Base-by-base conservation (phyloP, 257 asterid species). In the Lithospermum erythrorhizon region DNA sequence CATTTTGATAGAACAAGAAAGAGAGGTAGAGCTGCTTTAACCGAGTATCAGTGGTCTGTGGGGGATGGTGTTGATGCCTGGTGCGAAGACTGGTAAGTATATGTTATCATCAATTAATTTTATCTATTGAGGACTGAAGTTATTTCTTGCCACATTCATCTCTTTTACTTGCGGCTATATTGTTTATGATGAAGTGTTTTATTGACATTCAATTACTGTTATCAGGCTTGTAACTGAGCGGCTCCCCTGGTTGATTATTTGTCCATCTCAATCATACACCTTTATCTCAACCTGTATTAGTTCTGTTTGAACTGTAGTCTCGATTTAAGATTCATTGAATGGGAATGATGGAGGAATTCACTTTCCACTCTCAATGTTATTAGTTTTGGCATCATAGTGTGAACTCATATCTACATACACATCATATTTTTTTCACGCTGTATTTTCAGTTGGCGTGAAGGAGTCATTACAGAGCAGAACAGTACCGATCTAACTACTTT, bases 11-110 rank as follows among this genome's bases (percentile, higher is more conserved):
- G 93, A 51, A 79, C 87, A 55, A 80, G 83, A 68, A 94, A 94
- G 86, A 89, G 99, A 67, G 80, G 82, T 41, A 86, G 97, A 72
- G 87, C 88, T 51, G 91, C 82, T 68, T 76, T 67, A 41, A 79
- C 68, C 80, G 93, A 89, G 55, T 73, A 82, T 64, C 32, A 72
- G 55, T 89, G 99, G 99, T 89, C 86, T 69, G 80, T 78, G 56
- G 95, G 96, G 61, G 99, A 94, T 72, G 79, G 79, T 65, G 99
- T 87, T 65, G 99, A 94, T 77, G 95, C 86, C 15, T 83, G 84
- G 85, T 60, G 85, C 35, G 77, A 78, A 54, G 83, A 80, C 70
- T 76, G 99, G 99, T 94, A 72, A 76, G 81, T 41, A 41, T 41
- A 41, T 41, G 49, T 41, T 9, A 41, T 11, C 18, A 41, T 41